These are phyloP conservation scores for Turritis glabra DNA, from an alignment of 345 rosid species.

Conservation along the genomic window DNA sequence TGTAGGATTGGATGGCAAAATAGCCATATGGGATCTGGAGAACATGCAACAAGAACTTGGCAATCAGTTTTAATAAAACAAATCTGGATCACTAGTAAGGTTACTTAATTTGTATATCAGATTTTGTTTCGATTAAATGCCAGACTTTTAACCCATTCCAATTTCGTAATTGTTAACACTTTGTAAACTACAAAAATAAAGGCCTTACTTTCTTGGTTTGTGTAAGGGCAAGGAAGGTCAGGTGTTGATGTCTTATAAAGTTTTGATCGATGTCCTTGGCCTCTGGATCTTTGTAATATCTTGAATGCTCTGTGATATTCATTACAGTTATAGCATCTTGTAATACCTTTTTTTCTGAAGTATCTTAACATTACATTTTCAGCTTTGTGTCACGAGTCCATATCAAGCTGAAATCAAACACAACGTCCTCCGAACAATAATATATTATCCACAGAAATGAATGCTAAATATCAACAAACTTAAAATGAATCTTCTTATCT, in stretches of 20 bases:
- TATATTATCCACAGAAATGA: background rate
- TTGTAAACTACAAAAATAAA: slow-evolving; percentile 17
- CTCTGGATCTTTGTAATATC: background rate
- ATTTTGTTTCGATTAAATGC: background rate
- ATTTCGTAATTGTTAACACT: slow-evolving; percentile 26
- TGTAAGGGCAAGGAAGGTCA: background rate
- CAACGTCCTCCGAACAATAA: background rate
- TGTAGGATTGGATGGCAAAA: slow-evolving; percentile 87
- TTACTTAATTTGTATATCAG: slow-evolving; percentile 36
- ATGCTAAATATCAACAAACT: background rate
- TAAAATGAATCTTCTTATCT: no score
- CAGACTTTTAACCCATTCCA: background rate
- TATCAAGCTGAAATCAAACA: no score
- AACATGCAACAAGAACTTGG: slow-evolving; percentile 56
- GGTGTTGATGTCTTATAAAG: background rate
- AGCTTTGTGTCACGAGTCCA: background rate
- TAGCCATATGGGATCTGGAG: slow-evolving; percentile 85
- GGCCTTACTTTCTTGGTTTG: slow-evolving; percentile 6
- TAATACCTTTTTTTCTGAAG: background rate
- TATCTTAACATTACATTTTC: background rate
- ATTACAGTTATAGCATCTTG: background rate
- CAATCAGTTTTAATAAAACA: slow-evolving; percentile 37
- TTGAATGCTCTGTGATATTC: background rate
- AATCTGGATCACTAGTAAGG: slow-evolving; percentile 23
- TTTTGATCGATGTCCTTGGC: background rate